Evolutionary conservation across 805 yeast genomes (phyloP), one percentile per base, ranked within the genome.

Genomic region (Nakazawaea populi): DNA sequence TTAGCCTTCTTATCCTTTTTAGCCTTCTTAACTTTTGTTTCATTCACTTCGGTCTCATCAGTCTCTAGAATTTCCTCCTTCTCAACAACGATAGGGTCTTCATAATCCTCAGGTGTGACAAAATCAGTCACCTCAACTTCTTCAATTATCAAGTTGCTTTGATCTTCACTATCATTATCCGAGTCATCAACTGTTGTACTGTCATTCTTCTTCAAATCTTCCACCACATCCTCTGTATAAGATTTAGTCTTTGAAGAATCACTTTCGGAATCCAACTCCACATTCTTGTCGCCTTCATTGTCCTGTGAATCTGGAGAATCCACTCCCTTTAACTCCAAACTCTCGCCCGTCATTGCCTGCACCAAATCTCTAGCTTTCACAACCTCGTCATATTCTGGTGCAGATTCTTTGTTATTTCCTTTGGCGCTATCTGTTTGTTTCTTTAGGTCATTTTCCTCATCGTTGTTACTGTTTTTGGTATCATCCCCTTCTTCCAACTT

Each of bases 41-140:
- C 44, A 24, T 36, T 18, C 41, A 51, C 48, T 35, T 42, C 42
- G 3, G 12, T 34, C 9, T 9, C 9, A 14, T 34, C 49, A 27
- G 51, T 54, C 5, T 53, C 54, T 6, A 55, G 51, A 4, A 42
- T 34, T 37, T 12, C 18, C n/a, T 37, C 18, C 2, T 37, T 18
- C n/a, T 37, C n/a, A 10, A 6, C 11, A 12, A n/a, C 48, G 9
- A 46, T 54, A 8, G 38, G 47, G 18, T 51, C 57, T 31, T 58
- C 60, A 42, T 57, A 60, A 14, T 68, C 71, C 28, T 60, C 66
- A 11, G 56, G 59, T 5, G 53, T 62, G 5, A 65, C 57, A 53
- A 58, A 65, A 34, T 69, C 72, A 1, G 64, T 57, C 4, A 74
- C 77, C 58, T 75, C 75, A 9, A 74, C 74, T 47, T 70, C 70